Evolutionary conservation across 768 basidiomycete species (phyloP).

Genomic region (Leccinum subgranulosum): DNA sequence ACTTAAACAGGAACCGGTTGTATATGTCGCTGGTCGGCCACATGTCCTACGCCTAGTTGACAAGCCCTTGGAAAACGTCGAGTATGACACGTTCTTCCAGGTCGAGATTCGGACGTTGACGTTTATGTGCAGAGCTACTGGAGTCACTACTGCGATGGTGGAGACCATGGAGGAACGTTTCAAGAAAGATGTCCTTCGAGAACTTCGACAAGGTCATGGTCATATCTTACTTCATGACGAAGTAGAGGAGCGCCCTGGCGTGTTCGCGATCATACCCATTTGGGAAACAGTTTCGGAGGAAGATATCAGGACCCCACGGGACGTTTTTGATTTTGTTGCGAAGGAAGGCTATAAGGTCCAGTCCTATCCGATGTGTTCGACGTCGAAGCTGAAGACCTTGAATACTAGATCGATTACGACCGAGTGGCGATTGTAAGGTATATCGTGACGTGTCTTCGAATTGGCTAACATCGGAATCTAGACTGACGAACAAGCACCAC

Average conservation of each 20-base stretch:
- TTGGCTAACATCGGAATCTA: slow-evolving; percentile 31
- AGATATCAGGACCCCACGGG: slow-evolving; percentile 86
- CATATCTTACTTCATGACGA: slow-evolving; percentile 93
- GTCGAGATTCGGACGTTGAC: not conserved
- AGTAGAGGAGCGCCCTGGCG: slow-evolving; percentile 87
- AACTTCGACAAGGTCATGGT: slow-evolving; percentile 67
- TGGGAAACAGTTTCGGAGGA: slow-evolving; percentile 85
- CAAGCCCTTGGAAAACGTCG: slow-evolving; percentile 89
- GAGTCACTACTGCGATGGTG: slow-evolving; percentile 85
- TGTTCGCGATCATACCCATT: slow-evolving; percentile 87
- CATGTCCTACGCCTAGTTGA: slow-evolving; percentile 89
- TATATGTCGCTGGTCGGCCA: slow-evolving; percentile 82
- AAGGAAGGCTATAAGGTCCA: slow-evolving; percentile 69
- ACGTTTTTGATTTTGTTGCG: slow-evolving; percentile 72
- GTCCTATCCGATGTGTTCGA: not conserved
- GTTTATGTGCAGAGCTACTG: slow-evolving; percentile 67
- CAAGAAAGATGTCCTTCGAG: slow-evolving; percentile 83
- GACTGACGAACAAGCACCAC: slow-evolving; percentile 96
- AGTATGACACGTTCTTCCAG: slow-evolving; percentile 47
- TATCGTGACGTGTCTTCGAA: not conserved
- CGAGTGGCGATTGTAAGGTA: slow-evolving; percentile 82
- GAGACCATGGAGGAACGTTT: slow-evolving; percentile 88
- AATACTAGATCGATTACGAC: slow-evolving; percentile 70
- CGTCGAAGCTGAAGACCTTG: slow-evolving; percentile 1
- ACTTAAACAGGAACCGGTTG: slow-evolving; percentile 74